Evolutionary conservation across 1,139 yeast genomes (phyloP), one percentile per base, ranked within the genome.

Genomic region (Yamadazyma blattariae): DNA sequence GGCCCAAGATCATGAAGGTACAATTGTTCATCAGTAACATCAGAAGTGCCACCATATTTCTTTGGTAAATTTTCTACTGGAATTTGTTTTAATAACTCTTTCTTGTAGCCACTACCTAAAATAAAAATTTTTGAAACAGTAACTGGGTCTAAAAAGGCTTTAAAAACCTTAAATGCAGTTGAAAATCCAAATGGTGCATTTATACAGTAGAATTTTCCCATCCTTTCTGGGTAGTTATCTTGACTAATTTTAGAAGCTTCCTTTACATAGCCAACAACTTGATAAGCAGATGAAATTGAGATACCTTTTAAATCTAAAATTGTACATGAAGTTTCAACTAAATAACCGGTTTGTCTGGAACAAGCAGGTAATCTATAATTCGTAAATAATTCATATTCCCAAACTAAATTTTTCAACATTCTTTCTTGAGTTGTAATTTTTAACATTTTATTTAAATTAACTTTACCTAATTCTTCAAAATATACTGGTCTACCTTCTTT

Each of bases 171-270:
- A 74, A 92, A 92, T 25, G 95, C 97, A 32, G 97, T 82, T 26
- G 96, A 81, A 66, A 92, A 92, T 5, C 98, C 98, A 60, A 89
- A 92, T 44, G 98, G 98, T 2, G 98, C 96, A 59, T 92, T 92
- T 65, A 92, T 87, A 54, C 90, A 71, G 67, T 88, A 92, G 59
- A 92, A 92, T 64, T 88, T 89, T 54, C 98, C 97, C 97, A 92
- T 90, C 66, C 98, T 84, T 71, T 92, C 98, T n/a, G 98, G 98
- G 61, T 92, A 92, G 64, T 85, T 92, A 70, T 92, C 88, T 68
- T 92, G 98, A 44, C 97, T 97, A 55, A 92, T 88, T 52, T 76
- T 70, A 15, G 96, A 86, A 19, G 98, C 97, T 63, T 89, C 96
- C 58, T 82, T 79, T 38, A 92, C 95, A 63, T 90, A 92, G 18